Conservation (phyloP, 768 basidiomycete genomes). For the Tulasnella sp. region DNA sequence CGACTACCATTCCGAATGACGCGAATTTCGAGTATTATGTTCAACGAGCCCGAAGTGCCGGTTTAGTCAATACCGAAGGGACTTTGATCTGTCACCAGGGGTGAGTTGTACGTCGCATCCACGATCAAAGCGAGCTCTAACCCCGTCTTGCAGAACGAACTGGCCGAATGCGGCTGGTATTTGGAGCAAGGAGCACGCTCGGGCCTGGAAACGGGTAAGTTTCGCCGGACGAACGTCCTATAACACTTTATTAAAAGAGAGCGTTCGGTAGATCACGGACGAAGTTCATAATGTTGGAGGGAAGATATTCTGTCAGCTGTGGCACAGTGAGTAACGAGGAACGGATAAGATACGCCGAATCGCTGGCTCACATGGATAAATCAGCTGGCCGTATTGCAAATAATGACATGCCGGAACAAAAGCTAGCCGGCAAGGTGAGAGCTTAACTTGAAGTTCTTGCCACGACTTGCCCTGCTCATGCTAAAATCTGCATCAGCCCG, state of each 20-base stretch:
- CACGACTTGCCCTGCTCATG: background rate
- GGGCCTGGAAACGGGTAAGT: constrained; percentile 31
- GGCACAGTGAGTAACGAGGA: constrained; percentile 27
- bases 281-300: background rate
- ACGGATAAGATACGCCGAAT: background rate
- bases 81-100: constrained; percentile 33
- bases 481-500: constrained; percentile 23
- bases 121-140: background rate
- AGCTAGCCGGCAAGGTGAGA: constrained; percentile 26
- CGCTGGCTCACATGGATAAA: constrained; percentile 19
- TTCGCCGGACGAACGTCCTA: background rate
- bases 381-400: background rate
- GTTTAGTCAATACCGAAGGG: constrained; percentile 33
- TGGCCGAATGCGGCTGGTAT: constrained; percentile 38
- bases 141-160: constrained; percentile 26
- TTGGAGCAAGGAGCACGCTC: constrained; percentile 35
- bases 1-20: constrained; percentile 29
- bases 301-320: constrained; percentile 23
- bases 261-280: background rate
- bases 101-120: constrained; percentile 19
- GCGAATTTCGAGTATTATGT: constrained; percentile 33
- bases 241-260: background rate
- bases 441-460: background rate
- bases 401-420: constrained; percentile 30
- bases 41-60: constrained; percentile 31